Percentiles rank a stretch among this genome's conserved stretches.
Conservation (phyloP, 148 eudicot species). For the Dysphania ambrosioides region DNA sequence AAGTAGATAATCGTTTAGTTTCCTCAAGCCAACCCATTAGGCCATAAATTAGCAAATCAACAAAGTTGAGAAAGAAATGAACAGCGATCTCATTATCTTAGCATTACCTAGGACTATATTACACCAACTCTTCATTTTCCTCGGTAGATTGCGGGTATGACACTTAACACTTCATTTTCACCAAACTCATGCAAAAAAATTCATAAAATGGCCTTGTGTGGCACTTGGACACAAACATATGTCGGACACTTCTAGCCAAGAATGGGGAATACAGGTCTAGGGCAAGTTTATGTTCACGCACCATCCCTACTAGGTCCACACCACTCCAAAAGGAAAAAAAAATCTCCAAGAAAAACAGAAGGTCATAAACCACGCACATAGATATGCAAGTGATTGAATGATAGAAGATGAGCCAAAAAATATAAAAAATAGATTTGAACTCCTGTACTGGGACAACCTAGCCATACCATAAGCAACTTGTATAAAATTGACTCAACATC, state of each 20-base stretch:
- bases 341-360: not conserved
- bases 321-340: not conserved
- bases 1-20: not conserved
- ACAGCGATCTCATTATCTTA: not conserved
- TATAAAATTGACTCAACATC: slow-evolving; percentile 91
- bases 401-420: not conserved
- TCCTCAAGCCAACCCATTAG: not conserved
- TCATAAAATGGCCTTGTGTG: too few relatives aligned
- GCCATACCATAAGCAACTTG: slow-evolving; percentile 70
- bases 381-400: not conserved
- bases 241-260: too few relatives aligned
- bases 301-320: too few relatives aligned
- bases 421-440: not conserved
- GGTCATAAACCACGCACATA: not conserved
- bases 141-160: too few relatives aligned
- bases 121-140: too few relatives aligned
- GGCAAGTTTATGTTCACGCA: not conserved
- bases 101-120: too few relatives aligned
- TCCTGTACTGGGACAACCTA: not conserved
- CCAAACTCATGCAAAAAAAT: too few relatives aligned
- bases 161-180: too few relatives aligned
- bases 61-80: not conserved
- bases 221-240: too few relatives aligned
- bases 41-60: not conserved
- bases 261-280: too few relatives aligned